phyloP scores from a whole-genome alignment of 306 rosid species.

The Prosopis cineraria region DNA sequence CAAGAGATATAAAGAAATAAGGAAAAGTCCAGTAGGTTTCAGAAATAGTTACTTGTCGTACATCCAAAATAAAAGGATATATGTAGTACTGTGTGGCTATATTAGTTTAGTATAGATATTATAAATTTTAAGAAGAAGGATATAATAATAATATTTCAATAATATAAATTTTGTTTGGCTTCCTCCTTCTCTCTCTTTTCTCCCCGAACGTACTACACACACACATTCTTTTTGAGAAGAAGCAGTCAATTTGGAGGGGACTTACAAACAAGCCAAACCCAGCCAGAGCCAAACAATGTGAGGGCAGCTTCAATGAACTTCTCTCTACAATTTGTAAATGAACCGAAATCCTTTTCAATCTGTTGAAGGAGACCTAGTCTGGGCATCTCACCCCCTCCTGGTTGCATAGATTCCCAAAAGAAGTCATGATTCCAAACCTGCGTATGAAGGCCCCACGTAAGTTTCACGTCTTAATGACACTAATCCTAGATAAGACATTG shows the following conservation, averaged over 20 bases:
- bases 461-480: slow-evolving; percentile 11
- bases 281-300: slow-evolving; percentile 90
- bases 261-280: slow-evolving; percentile 99
- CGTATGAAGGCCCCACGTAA: slow-evolving; percentile 5
- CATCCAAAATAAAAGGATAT: background rate
- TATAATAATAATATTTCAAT: background rate
- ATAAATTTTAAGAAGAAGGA: too few relatives aligned
- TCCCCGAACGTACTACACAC: background rate
- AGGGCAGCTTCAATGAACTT: slow-evolving; percentile 71
- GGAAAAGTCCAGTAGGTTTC: background rate
- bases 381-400: slow-evolving; percentile 88
- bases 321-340: slow-evolving; percentile 73
- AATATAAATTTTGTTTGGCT: background rate
- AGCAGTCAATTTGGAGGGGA: slow-evolving; percentile 26
- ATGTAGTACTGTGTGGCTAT: background rate
- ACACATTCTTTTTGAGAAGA: slow-evolving; percentile 3
- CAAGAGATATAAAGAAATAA: background rate
- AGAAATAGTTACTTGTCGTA: background rate
- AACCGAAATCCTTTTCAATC: slow-evolving; percentile 96
- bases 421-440: slow-evolving; percentile 87
- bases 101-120: background rate
- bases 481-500: background rate
- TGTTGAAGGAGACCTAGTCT: slow-evolving; percentile 75
- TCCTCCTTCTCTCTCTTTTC: background rate
- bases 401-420: slow-evolving; percentile 90